A percentile compares a stretch with the other conserved stretches of the same genome.
Conservation (phyloP, 2,329 filamentous ascomycete genomes). For the Cytospora schulzeri region DNA sequence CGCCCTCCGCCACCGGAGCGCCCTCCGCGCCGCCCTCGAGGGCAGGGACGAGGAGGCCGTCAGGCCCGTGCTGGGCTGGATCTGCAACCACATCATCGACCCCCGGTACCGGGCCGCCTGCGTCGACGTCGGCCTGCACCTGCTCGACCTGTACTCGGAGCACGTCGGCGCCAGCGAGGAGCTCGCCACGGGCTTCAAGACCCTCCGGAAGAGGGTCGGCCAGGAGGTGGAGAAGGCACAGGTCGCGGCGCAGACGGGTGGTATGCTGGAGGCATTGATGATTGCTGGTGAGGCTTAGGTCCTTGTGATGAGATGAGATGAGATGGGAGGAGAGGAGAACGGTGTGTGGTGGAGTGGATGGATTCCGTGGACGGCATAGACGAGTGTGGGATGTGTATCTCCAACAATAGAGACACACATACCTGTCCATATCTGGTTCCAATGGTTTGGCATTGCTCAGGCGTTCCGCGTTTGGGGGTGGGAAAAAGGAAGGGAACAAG, state of each 20-base stretch:
- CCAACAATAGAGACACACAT: too few relatives aligned
- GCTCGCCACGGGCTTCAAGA: conserved; percentile 70
- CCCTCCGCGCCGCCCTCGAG: conserved; percentile 77
- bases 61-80: conserved; percentile 81
- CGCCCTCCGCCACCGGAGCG: conserved; percentile 84
- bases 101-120: conserved; percentile 79
- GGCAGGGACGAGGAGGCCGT: conserved; percentile 80
- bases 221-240: conserved; percentile 82
- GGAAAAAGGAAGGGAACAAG: not conserved
- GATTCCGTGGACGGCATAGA: not conserved
- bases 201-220: conserved; percentile 70
- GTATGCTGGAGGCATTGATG: conserved; percentile 79
- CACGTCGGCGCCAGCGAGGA: conserved; percentile 73
- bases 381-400: not conserved
- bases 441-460: conserved; percentile 24
- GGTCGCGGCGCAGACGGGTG: conserved; percentile 76
- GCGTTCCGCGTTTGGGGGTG: conserved; percentile 20
- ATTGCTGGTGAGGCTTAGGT: conserved; percentile 39
- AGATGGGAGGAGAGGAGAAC: too few relatives aligned
- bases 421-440: not conserved
- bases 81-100: conserved; percentile 77
- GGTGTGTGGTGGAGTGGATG: not conserved
- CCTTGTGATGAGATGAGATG: not conserved
- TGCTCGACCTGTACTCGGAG: conserved; percentile 86
- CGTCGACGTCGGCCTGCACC: conserved; percentile 78